A percentile compares a stretch with the other conserved stretches of the same genome.
Conservation (phyloP, 345 rosid species). For the Syzygium aromaticum region DNA sequence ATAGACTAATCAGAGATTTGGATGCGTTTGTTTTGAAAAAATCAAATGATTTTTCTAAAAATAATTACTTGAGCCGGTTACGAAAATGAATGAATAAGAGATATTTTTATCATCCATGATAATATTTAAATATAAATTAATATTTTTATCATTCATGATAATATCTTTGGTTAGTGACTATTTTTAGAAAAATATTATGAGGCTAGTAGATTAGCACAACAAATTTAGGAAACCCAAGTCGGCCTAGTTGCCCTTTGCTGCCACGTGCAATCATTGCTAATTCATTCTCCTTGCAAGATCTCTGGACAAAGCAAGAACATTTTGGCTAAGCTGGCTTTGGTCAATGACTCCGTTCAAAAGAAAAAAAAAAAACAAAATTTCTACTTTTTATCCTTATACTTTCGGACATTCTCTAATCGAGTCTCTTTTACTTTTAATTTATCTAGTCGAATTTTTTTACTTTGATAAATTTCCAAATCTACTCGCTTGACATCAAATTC, state of each 20-base stretch:
- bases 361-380: neutral
- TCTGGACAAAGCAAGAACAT: neutral
- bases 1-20: neutral
- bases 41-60: too few species aligned
- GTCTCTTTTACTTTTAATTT: neutral
- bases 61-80: accelerated
- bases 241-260: neutral
- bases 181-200: too few species aligned
- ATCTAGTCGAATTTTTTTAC: neutral
- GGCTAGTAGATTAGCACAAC: neutral
- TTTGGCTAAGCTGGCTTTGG: neutral
- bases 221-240: neutral
- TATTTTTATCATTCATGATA: too few species aligned
- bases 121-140: too few species aligned
- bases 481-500: neutral
- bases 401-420: neutral
- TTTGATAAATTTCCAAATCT: neutral
- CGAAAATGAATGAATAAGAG: too few species aligned
- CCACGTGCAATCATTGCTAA: neutral
- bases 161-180: too few species aligned
- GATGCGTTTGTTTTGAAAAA: neutral
- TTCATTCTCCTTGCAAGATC: neutral
- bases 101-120: too few species aligned
- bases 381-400: neutral
- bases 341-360: neutral